Evolutionary conservation across 2,329 filamentous ascomycete genomes (phyloP), one percentile per base, ranked within the genome.

Genomic region (Aspergillus aculeatinus): DNA sequence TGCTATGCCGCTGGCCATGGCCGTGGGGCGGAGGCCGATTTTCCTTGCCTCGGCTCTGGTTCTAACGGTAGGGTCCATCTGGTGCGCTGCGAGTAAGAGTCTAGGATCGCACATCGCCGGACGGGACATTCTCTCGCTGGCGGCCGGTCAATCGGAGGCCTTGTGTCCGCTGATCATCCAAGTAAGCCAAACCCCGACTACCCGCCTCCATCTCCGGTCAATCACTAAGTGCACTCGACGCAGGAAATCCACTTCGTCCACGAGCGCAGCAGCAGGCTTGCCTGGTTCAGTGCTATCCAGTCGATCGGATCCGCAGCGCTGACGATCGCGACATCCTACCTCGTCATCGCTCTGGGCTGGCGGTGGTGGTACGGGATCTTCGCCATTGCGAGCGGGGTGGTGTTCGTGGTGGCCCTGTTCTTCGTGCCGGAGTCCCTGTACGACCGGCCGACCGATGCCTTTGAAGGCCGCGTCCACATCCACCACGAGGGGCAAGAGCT

Each of bases 331-430:
- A 59, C 60, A 3, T 58, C 61, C 14, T 63, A 63, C 27, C 56
- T 63, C 21, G 61, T 63, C 19, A 48, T 48, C 9, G 42, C 50
- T 11, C 59, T 60, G 5, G 59, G 61, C 4, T 63, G 61, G 61
- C 48, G 61, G 1, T 63, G 61, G 61, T 63, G 61, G 61, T 63
- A 63, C 47, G 61, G 61, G 2, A 57, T 61, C 23, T 63, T 63
- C 27, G 47, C 58, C 19, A 61, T 60, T 3, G 39, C 60, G 23
- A 63, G 59, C 12, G 58, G 55, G 0, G 47, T 55, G 2, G 49
- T 59, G 48, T 51, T 62, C 2, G 4, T 51, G 5, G 27, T 55
- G 2, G 48, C 60, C 3, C 35, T 62, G 2, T 19, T 51, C 3
- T 52, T 59, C 9, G 60, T 56, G 3, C 55, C 60, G 0, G 60